Base-by-base conservation (phyloP, 805 yeast species). In the Myxozyma geophila region DNA sequence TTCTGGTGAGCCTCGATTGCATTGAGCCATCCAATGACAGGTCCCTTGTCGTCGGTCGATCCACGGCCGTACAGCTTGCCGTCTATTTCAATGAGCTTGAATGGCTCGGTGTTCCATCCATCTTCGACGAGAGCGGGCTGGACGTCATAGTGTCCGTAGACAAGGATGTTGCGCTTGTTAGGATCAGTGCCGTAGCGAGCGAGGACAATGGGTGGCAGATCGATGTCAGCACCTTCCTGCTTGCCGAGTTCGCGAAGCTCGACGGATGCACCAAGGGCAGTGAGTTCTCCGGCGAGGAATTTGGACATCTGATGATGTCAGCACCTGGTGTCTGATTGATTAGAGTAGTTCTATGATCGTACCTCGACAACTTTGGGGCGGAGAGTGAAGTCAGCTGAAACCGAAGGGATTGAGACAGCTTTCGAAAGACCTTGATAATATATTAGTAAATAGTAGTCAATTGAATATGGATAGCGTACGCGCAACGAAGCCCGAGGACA, bases 141-240 rank as follows among this genome's bases (percentile, higher is more conserved):
- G 67, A 95, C 99, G 73, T 95, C 99, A 78, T 93, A 93, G 76
- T 95, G 99, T 54, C 98, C 99, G 75, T 95, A 95, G 47, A 95
- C 87, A 68, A 96, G 82, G 50, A 95, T 88, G 37, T 92, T 95
- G 78, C 91, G 92, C 83, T 92, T 92, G 39, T 76, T 68, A 46
- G 96, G 87, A 74, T 92, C 96, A 35, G 75, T 74, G 61, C 99
- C 99, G 71, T 83, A 87, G 73, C 95, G 85, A 40, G 95, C 95
- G 65, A 95, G 84, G n/a, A 95, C 92, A 66, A 95, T 87, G 10
- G 99, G 99, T 21, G 99, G 99, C 68, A 95, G 84, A 71, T 85
- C 84, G 64, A 93, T 80, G 46, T 80, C 81, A 35, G 85, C 77
- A 68, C 87, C 85, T 21, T 78, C 79, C 77, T 95, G 98, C 54